Percentiles rank a stretch among this genome's conserved stretches.
Conservation (phyloP, 805 yeast genomes). For the Candida rishiriensis region DNA sequence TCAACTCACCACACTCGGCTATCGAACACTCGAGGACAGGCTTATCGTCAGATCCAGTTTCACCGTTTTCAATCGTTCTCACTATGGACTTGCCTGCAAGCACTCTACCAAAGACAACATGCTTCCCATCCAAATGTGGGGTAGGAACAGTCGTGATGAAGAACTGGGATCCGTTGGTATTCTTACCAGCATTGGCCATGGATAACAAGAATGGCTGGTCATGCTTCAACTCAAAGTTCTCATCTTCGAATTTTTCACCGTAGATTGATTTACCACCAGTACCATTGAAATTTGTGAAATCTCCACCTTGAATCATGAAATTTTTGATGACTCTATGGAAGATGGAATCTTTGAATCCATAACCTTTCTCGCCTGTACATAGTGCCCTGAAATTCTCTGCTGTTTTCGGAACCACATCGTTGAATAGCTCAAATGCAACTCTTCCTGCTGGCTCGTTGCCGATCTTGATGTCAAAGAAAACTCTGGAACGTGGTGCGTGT, state of each 20-base stretch:
- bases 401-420: conserved; percentile 69
- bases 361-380: conserved; percentile 85
- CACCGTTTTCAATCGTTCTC: conserved; percentile 67
- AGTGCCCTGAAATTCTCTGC: conserved; percentile 86
- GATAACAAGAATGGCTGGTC: conserved; percentile 83
- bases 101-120: conserved; percentile 93
- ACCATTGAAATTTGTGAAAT: conserved; percentile 68
- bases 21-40: conserved; percentile 72
- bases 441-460: conserved; percentile 71
- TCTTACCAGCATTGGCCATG: conserved; percentile 97
- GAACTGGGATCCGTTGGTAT: conserved; percentile 94
- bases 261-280: conserved; percentile 82
- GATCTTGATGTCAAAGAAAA: conserved; percentile 74
- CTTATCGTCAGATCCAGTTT: conserved; percentile 61
- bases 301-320: conserved; percentile 96
- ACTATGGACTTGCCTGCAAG: conserved; percentile 77
- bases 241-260: conserved; percentile 88
- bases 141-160: conserved; percentile 90
- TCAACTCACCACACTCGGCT: conserved; percentile 73
- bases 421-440: conserved; percentile 65
- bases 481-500: conserved; percentile 39
- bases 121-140: conserved; percentile 93
- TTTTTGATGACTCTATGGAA: conserved; percentile 89
- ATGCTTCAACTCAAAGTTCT: conserved; percentile 72
- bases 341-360: conserved; percentile 75